A percentile compares a stretch with the other conserved stretches of the same genome.
Evolutionary conservation across 2,329 filamentous ascomycete species (phyloP).

Genomic region (Sporothrix sp.): DNA sequence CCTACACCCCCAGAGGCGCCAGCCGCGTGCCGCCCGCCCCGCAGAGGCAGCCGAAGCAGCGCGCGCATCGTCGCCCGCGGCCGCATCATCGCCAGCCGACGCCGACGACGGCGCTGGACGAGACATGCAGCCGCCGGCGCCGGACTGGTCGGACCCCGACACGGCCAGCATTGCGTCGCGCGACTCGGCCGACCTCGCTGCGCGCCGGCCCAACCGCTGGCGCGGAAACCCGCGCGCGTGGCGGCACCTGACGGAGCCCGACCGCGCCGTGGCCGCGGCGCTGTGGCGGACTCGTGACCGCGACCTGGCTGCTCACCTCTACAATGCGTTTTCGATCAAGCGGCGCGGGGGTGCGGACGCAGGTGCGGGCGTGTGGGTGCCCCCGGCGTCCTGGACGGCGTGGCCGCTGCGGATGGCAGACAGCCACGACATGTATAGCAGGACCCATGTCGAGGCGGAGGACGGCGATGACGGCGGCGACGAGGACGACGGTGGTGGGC

Average conservation of each 20-base stretch:
- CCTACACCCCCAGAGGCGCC: no score
- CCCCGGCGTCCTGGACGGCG: constrained; percentile 62
- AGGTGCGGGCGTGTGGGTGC: constrained; percentile 35
- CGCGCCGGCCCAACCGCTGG: constrained; percentile 61
- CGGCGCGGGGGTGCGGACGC: constrained; percentile 25
- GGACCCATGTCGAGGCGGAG: neutral
- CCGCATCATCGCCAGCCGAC: neutral
- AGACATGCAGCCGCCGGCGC: no score
- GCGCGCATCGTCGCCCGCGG: no score
- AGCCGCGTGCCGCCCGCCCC: no score
- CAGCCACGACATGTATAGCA: neutral
- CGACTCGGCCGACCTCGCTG: constrained; percentile 36
- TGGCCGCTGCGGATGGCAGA: constrained; percentile 56
- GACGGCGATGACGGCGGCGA: neutral
- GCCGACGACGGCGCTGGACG: no score
- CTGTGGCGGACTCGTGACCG: constrained; percentile 53
- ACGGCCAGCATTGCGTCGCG: constrained; percentile 39
- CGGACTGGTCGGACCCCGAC: constrained; percentile 35
- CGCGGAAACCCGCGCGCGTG: constrained; percentile 58
- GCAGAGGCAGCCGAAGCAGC: no score
- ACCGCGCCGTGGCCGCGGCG: constrained; percentile 52
- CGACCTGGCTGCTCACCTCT: constrained; percentile 68
- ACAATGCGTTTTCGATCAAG: constrained; percentile 65
- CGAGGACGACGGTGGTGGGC: neutral
- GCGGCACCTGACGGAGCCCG: constrained; percentile 49